phyloP scores from a whole-genome alignment of 2,329 filamentous ascomycete genomes.

The Bipolaris oryzae region DNA sequence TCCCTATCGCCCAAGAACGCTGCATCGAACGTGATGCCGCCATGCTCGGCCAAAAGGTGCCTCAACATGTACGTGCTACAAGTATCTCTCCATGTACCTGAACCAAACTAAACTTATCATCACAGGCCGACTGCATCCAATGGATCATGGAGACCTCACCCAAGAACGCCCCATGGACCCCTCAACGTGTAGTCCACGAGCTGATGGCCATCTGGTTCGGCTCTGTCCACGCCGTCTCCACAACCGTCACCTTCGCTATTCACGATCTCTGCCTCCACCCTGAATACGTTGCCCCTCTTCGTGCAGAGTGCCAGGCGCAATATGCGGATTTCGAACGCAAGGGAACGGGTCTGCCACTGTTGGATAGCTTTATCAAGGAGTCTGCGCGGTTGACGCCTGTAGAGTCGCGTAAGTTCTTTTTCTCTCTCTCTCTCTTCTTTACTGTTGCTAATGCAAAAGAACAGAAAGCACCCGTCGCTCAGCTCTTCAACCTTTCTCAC shows the following conservation, averaged over 20 bases:
- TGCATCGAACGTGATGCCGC: constrained; percentile 20
- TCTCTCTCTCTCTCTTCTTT: no score
- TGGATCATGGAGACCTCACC: constrained; percentile 45
- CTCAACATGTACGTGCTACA: constrained; percentile 8
- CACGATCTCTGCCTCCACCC: constrained; percentile 25
- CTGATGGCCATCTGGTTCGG: constrained; percentile 48
- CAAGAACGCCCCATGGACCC: constrained; percentile 31
- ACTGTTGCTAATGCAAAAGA: background rate
- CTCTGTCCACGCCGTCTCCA: constrained; percentile 37
- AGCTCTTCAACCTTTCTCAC: constrained; percentile 21
- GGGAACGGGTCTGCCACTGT: constrained; percentile 21
- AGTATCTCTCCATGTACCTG: background rate
- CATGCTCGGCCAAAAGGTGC: constrained; percentile 17
- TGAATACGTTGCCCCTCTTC: constrained; percentile 25
- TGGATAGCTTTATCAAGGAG: constrained; percentile 34
- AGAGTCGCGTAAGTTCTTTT: constrained; percentile 19
- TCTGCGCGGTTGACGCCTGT: constrained; percentile 25
- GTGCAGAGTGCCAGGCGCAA: constrained; percentile 19
- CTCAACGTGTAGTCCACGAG: constrained; percentile 34
- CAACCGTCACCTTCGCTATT: constrained; percentile 24
- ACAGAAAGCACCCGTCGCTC: constrained; percentile 24
- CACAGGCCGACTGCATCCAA: constrained; percentile 38
- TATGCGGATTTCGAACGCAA: constrained; percentile 22
- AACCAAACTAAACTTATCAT: background rate
- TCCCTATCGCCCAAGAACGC: constrained; percentile 22